Conservation (phyloP, 192 early-diverging fungal genomes). For the Pilaira anomala region DNA sequence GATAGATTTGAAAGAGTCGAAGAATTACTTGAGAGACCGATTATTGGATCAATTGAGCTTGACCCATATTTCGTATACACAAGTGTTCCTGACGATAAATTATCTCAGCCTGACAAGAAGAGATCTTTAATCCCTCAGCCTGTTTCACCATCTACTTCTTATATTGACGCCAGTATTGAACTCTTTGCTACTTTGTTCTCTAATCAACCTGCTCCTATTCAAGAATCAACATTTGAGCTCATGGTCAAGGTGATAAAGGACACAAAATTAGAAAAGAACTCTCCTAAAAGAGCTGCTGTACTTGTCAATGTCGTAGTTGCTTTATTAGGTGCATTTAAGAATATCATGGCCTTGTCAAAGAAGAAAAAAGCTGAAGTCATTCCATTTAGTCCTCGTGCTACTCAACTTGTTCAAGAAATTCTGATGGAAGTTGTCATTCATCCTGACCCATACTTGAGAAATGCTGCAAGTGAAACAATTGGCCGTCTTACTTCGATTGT, state of each 20-base stretch:
- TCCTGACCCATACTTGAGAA: constrained; percentile 67
- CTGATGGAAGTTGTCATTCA: constrained; percentile 65
- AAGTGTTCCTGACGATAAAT: constrained; percentile 26
- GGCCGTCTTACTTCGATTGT: constrained; percentile 74
- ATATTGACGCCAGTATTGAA: constrained; percentile 79
- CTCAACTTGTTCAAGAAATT: constrained; percentile 28
- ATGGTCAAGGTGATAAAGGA: constrained; percentile 62
- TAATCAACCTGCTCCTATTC: constrained; percentile 60
- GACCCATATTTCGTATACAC: constrained; percentile 59
- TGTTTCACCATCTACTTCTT: constrained; percentile 46
- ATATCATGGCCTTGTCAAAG: constrained; percentile 32
- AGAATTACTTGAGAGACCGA: constrained; percentile 53
- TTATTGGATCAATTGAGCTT: constrained; percentile 58
- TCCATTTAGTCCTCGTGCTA: constrained; percentile 14
- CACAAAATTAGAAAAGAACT: constrained; percentile 64
- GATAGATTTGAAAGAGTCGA: constrained; percentile 38
- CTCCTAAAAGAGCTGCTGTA: constrained; percentile 69
- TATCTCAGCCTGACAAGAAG: background rate
- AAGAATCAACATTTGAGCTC: constrained; percentile 75
- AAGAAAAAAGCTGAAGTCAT: constrained; percentile 4
- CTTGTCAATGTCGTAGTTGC: constrained; percentile 78
- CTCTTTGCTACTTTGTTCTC: constrained; percentile 77
- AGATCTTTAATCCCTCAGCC: constrained; percentile 41
- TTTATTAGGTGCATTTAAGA: constrained; percentile 67
- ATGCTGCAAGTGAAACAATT: constrained; percentile 76